Base-by-base conservation (phyloP, 1,284 basidiomycete genomes). In the Ganoderma leucocontextum region DNA sequence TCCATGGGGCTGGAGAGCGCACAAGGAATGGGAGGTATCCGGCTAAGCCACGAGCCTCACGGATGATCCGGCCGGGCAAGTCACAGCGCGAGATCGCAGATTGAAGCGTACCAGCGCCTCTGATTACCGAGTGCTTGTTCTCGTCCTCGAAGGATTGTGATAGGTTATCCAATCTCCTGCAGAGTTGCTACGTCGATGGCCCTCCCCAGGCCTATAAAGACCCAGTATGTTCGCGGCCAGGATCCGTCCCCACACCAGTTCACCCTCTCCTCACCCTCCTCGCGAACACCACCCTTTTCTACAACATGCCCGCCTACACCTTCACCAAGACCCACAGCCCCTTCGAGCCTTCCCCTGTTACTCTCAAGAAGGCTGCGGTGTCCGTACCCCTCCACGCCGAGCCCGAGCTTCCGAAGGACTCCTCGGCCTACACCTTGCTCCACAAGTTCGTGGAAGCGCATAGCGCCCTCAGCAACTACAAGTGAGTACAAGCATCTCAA, bases 381-480 rank as follows among this genome's bases (percentile, higher is more conserved):
- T 53, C 66, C 17, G 19, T 57, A 17, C 39, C 66, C 42, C 64
- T 60, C 44, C 42, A 65, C 10, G 47, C 52, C 8, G 62, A 60
- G 17, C 44, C 62, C 4, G 58, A 70, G 13, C 59, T 52, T 13
- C 17, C 64, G n/a, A 62, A 64, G 36, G 63, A 63, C 17, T 63
- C 68, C 4, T 47, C 67, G 29, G 47, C 72, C 12, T 67, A 73
- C 19, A 74, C 78, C 13, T 63, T 72, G 33, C 71, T 78, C 57
- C 39, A 49, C 57, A 75, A 74, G 59, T 80, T 80, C 70, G 63
- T 80, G 58, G 72, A 78, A 39, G 73, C 77, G 19, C 73, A 78
- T 66, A 70, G 73, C 2, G 74, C 77, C 53, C 70, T 80, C 17
- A 70, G 75, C 35, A 64, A 62, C 10, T 77, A 75, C 75, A 75